These are phyloP conservation scores for Cercophora sp. DNA, from an alignment of 495 filamentous ascomycete species.

Conservation along the genomic window DNA sequence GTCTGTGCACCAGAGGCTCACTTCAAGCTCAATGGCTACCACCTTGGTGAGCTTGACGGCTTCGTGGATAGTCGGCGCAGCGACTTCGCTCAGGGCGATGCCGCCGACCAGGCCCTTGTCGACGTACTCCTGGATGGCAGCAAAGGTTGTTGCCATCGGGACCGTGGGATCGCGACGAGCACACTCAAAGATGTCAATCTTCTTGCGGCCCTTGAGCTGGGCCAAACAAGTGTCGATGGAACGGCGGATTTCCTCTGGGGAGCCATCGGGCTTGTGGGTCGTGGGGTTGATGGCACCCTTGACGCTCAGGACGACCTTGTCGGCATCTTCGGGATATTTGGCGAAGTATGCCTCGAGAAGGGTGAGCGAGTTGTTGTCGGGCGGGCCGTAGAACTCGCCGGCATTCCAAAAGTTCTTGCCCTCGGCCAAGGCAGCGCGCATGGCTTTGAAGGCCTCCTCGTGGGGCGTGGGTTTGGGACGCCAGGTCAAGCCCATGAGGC, in stretches of 20 bases:
- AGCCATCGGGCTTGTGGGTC: conserved; percentile 47
- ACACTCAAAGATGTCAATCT: conserved; percentile 76
- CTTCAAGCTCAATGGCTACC: conserved; percentile 74
- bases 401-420: conserved; percentile 78
- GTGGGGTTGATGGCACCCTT: conserved; percentile 53
- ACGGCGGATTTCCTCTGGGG: conserved; percentile 57
- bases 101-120: conserved; percentile 73
- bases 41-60: conserved; percentile 70
- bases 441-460: conserved; percentile 60
- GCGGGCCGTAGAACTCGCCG: conserved; percentile 75
- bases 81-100: conserved; percentile 70
- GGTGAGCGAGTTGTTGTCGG: conserved; percentile 62
- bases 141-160: conserved; percentile 46
- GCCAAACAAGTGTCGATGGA: conserved; percentile 66
- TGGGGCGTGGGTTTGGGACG: conserved; percentile 46
- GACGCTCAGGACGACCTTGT: conserved; percentile 61
- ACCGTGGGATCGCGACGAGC: conserved; percentile 66
- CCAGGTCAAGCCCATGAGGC: conserved; percentile 74
- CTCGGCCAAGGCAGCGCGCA: conserved; percentile 63
- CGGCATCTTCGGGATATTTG: conserved; percentile 62
- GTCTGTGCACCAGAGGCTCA: conserved; percentile 64
- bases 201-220: conserved; percentile 67
- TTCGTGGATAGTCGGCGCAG: conserved; percentile 67
- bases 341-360: conserved; percentile 64
- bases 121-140: conserved; percentile 55